phyloP scores from a whole-genome alignment of 2,329 filamentous ascomycete genomes.

The Cladosporium sp. region DNA sequence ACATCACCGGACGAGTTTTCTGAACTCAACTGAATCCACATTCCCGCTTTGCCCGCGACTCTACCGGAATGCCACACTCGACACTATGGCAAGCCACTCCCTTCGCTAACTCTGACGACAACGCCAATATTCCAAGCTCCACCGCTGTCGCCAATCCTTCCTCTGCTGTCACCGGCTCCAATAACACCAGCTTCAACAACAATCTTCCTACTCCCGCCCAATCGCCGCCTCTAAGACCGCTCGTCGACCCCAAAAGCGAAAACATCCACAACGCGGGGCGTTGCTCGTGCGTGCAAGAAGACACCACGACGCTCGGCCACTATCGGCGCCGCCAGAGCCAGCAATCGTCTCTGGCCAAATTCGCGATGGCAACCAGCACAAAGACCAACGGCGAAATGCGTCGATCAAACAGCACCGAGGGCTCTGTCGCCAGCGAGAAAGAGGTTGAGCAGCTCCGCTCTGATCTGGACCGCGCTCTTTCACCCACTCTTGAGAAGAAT shows the following conservation, averaged over 20 bases:
- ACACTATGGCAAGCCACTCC: conserved; percentile 14
- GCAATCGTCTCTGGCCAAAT: conserved; percentile 27
- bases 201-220: conserved; percentile 6
- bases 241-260: conserved; percentile 4
- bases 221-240: conserved; percentile 6
- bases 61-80: conserved; percentile 14
- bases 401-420: conserved; percentile 16
- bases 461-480: conserved; percentile 27
- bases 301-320: conserved; percentile 25
- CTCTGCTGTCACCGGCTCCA: neutral
- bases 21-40: conserved; percentile 1
- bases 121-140: neutral
- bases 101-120: neutral
- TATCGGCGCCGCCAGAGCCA: conserved; percentile 31
- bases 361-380: conserved; percentile 27
- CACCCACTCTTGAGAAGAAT: conserved; percentile 15
- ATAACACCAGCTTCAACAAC: neutral
- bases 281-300: conserved; percentile 27
- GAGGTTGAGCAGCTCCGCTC: conserved; percentile 28
- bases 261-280: conserved; percentile 26
- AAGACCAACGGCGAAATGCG: conserved; percentile 16
- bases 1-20: conserved; percentile 3
- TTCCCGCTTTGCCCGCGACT: conserved; percentile 6
- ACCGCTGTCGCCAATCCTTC: neutral
- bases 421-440: conserved; percentile 16